A percentile compares a stretch with the other conserved stretches of the same genome.
These are phyloP conservation scores for Melaleuca quinquenervia DNA, from an alignment of 345 rosid species.

Conservation along the genomic window DNA sequence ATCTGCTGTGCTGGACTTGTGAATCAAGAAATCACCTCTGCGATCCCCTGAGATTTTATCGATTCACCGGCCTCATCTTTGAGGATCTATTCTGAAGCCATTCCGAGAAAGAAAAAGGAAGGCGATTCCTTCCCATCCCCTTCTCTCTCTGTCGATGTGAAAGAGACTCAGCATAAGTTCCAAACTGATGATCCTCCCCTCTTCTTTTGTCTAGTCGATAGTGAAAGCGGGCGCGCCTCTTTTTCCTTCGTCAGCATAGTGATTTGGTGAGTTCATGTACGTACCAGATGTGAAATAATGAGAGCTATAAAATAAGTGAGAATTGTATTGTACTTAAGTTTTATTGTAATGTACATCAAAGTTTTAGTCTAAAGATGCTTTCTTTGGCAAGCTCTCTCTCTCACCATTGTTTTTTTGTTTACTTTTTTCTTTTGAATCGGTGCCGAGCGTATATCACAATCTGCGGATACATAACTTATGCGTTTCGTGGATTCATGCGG, in stretches of 20 bases:
- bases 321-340: background rate
- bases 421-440: background rate
- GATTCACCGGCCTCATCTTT: background rate
- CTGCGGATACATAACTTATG: background rate
- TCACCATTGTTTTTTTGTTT: background rate
- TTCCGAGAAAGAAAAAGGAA: background rate
- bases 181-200: background rate
- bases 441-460: background rate
- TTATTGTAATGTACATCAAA: background rate
- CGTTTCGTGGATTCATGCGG: background rate
- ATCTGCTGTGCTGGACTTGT: background rate
- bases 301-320: background rate
- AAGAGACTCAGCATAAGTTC: background rate
- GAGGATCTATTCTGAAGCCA: background rate
- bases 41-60: background rate
- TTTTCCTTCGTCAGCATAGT: background rate
- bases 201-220: background rate
- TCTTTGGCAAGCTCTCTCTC: background rate
- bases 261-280: conserved; percentile 3
- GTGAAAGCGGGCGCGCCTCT: background rate
- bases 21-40: background rate
- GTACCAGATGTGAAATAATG: background rate
- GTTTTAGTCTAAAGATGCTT: background rate
- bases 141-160: background rate
- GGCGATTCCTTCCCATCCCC: background rate